These are phyloP conservation scores for Hondaea fermentalgiana DNA, from an alignment of 108 stramenopile genomes.

Conservation along the genomic window DNA sequence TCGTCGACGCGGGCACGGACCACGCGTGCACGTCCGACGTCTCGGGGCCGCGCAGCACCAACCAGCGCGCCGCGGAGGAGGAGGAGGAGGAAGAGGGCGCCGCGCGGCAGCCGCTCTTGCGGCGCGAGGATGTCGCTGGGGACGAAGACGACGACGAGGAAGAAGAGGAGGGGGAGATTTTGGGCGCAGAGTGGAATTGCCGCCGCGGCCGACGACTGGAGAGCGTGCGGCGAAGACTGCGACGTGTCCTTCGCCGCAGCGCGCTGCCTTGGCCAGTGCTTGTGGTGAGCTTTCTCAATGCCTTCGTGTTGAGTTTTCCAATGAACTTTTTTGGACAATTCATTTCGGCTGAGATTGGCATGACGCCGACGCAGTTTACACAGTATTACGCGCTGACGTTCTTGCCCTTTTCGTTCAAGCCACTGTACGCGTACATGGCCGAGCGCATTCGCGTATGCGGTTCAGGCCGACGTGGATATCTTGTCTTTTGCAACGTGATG, in stretches of 20 bases:
- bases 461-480: neutral
- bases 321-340: slow-evolving; percentile 6
- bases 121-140: no score
- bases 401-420: neutral
- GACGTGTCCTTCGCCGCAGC: neutral
- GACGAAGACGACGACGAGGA: no score
- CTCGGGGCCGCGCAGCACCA: no score
- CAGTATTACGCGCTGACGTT: slow-evolving; percentile 14
- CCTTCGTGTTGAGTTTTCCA: slow-evolving; percentile 1
- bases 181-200: no score
- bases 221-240: no score
- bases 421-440: neutral
- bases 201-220: no score
- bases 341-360: neutral
- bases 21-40: no score
- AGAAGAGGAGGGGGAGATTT: no score
- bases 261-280: neutral
- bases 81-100: no score
- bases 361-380: neutral
- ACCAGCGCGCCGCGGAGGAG: no score
- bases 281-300: neutral
- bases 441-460: neutral
- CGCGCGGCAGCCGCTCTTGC: no score
- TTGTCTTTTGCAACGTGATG: neutral
- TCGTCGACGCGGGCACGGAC: no score